Conservation (phyloP, 768 basidiomycete genomes). For the Antrodiella citrinella region DNA sequence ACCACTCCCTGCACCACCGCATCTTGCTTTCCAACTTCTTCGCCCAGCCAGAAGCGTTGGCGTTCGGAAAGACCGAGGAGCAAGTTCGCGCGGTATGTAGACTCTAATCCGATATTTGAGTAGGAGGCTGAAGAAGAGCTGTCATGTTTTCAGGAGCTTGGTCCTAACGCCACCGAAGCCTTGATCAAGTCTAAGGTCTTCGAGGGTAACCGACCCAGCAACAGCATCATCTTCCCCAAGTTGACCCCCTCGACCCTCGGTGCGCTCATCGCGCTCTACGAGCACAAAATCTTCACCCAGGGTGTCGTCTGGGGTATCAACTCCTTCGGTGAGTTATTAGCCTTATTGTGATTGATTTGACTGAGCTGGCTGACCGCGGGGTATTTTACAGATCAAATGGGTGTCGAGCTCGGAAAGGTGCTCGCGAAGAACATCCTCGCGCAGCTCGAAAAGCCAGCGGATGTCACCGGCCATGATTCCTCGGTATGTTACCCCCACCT, state of each 20-base stretch:
- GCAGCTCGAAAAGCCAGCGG: constrained; percentile 71
- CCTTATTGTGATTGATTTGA: not conserved
- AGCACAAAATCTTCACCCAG: constrained; percentile 99
- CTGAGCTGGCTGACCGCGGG: not conserved
- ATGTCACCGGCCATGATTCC: constrained; percentile 84
- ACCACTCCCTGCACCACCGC: constrained; percentile 85
- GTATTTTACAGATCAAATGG: constrained; percentile 95
- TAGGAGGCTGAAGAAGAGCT: not conserved
- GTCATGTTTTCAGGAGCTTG: constrained; percentile 41
- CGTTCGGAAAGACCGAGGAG: constrained; percentile 95
- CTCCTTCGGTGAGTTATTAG: constrained; percentile 66
- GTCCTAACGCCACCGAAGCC: constrained; percentile 65
- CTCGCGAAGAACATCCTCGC: constrained; percentile 93
- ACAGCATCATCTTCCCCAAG: constrained; percentile 91
- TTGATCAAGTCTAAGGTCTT: constrained; percentile 97
- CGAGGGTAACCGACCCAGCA: constrained; percentile 94
- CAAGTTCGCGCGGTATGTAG: constrained; percentile 46
- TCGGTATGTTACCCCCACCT: constrained; percentile 37
- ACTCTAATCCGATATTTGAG: not conserved
- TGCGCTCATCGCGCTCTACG: constrained; percentile 83
- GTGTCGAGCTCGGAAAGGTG: constrained; percentile 96
- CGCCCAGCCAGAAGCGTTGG: constrained; percentile 94
- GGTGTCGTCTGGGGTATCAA: constrained; percentile 99
- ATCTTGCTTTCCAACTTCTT: constrained; percentile 98
- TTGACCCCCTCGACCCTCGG: constrained; percentile 88